These are phyloP conservation scores for Galerina marginata DNA, from an alignment of 768 basidiomycete genomes.

Conservation along the genomic window DNA sequence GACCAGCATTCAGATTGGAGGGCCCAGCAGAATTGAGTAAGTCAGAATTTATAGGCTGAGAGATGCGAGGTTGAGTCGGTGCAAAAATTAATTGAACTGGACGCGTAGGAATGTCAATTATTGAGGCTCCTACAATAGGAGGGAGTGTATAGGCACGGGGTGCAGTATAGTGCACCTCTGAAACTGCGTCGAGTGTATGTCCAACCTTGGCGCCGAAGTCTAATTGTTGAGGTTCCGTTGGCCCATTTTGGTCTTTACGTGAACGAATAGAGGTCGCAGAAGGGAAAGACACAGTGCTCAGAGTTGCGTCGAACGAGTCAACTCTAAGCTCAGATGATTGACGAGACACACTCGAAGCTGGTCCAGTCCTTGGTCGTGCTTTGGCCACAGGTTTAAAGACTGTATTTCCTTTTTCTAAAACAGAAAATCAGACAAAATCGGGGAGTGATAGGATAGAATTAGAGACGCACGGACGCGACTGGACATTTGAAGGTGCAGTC, in stretches of 20 bases:
- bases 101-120: conserved; percentile 11
- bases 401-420: conserved; percentile 71
- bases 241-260: not conserved
- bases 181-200: not conserved
- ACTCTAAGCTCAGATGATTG: conserved; percentile 28
- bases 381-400: conserved; percentile 74
- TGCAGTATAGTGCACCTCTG: not conserved
- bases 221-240: not conserved
- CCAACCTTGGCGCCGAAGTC: not conserved
- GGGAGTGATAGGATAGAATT: conserved; percentile 1
- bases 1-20: not conserved
- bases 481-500: conserved; percentile 39
- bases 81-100: conserved; percentile 5
- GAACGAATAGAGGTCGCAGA: no score
- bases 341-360: conserved; percentile 23
- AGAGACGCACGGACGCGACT: conserved; percentile 68
- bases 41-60: not conserved
- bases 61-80: not conserved
- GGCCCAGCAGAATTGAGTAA: not conserved
- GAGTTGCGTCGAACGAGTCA: not conserved
- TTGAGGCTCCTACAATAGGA: conserved; percentile 4
- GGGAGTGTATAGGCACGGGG: conserved; percentile 6
- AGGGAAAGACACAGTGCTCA: no score
- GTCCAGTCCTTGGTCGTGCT: conserved; percentile 49
- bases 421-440: conserved; percentile 11